Conservation (phyloP, 768 basidiomycete species). For the Scleroderma citrinum region DNA sequence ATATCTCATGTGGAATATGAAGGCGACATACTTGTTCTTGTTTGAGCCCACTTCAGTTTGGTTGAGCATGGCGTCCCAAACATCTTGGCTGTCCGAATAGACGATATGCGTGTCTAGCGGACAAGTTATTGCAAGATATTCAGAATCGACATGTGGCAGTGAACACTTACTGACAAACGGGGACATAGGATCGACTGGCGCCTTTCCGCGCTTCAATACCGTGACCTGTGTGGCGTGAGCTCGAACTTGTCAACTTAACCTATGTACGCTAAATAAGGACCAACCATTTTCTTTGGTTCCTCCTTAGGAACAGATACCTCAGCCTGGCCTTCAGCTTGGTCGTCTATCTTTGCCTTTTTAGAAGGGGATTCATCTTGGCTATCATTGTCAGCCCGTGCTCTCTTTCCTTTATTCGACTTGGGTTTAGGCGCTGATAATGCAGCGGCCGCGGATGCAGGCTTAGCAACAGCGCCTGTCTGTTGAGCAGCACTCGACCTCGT, state of each 20-base stretch:
- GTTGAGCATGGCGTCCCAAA: slow-evolving; percentile 61
- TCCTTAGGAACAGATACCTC: slow-evolving; percentile 21
- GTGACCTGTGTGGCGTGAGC: slow-evolving; percentile 32
- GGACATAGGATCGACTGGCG: slow-evolving; percentile 48
- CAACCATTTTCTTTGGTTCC: slow-evolving; percentile 39
- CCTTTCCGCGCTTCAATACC: slow-evolving; percentile 47
- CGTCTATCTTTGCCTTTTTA: slow-evolving; percentile 17
- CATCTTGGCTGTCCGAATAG: slow-evolving; percentile 33
- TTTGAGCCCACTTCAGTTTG: slow-evolving; percentile 48
- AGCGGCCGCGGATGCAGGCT: slow-evolving; percentile 18
- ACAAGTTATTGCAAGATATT: not conserved
- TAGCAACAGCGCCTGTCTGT: slow-evolving; percentile 9
- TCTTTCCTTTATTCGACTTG: slow-evolving; percentile 22
- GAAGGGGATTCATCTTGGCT: slow-evolving; percentile 8
- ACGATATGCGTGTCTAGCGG: slow-evolving; percentile 47
- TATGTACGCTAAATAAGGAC: no score
- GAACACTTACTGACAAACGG: slow-evolving; percentile 38
- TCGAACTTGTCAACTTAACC: no score
- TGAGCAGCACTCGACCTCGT: slow-evolving; percentile 33
- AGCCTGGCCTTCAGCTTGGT: slow-evolving; percentile 14
- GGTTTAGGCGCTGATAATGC: slow-evolving; percentile 19
- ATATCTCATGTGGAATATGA: not conserved
- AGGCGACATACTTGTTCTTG: slow-evolving; percentile 40
- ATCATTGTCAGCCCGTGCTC: slow-evolving; percentile 8
- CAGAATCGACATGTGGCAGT: not conserved